These are phyloP conservation scores for Rachicladosporium sp. DNA, from an alignment of 2,329 filamentous ascomycete genomes.

Conservation along the genomic window DNA sequence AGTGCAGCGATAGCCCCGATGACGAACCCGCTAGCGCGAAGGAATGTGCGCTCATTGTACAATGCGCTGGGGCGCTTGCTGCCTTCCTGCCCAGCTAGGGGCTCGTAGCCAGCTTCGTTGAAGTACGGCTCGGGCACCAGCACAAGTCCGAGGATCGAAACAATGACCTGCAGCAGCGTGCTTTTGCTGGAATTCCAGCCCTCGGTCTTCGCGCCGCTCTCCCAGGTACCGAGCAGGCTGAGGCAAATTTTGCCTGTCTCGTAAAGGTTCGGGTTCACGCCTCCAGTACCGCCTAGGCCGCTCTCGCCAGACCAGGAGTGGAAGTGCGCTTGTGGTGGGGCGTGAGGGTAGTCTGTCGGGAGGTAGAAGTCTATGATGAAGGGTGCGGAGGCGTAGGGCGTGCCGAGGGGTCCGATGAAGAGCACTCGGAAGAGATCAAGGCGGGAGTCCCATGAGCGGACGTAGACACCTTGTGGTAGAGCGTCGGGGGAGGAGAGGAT, in stretches of 20 bases:
- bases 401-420: constrained; percentile 46
- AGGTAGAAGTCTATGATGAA: constrained; percentile 50
- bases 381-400: constrained; percentile 48
- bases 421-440: constrained; percentile 47
- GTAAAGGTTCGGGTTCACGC: constrained; percentile 49
- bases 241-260: constrained; percentile 52
- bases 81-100: constrained; percentile 21
- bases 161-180: constrained; percentile 40
- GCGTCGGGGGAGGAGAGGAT: constrained; percentile 38
- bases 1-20: constrained; percentile 30
- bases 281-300: constrained; percentile 16
- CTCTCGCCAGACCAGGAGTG: constrained; percentile 40
- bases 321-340: constrained; percentile 44
- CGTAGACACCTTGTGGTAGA: constrained; percentile 44
- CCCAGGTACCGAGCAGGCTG: constrained; percentile 48
- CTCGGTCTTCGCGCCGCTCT: constrained; percentile 38
- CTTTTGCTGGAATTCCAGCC: constrained; percentile 41
- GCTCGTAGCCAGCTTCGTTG: constrained; percentile 52
- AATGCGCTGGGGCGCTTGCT: constrained; percentile 17
- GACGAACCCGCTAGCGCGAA: constrained; percentile 14
- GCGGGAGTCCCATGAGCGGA: constrained; percentile 47
- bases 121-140: constrained; percentile 50
- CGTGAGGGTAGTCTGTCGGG: constrained; percentile 35
- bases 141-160: constrained; percentile 18
- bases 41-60: constrained; percentile 18